phyloP scores from a whole-genome alignment of 2,329 filamentous ascomycete species.

The Lecanoromycetidae sp. region DNA sequence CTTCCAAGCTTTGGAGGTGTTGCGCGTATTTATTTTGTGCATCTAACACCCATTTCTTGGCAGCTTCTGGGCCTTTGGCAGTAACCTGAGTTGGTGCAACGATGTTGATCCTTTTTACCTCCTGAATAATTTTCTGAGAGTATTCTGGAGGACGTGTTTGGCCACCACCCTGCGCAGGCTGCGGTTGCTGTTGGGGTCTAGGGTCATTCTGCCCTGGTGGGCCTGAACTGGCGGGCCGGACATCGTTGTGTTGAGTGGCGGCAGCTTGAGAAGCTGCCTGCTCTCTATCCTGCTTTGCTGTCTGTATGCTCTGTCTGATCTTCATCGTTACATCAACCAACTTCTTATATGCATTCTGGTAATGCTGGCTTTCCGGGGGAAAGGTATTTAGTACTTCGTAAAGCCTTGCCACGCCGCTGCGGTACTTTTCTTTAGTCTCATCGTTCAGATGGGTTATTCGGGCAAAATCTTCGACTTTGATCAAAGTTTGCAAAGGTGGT shows the following conservation, averaged over 20 bases:
- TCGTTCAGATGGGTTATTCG: no score
- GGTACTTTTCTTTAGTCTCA: slow-evolving; percentile 44
- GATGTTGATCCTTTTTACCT: slow-evolving; percentile 34
- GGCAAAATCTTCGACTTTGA: slow-evolving; percentile 41
- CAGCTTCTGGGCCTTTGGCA: slow-evolving; percentile 27
- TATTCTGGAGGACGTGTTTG: slow-evolving; percentile 11
- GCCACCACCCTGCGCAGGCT: slow-evolving; percentile 14
- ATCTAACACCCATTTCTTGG: slow-evolving; percentile 35
- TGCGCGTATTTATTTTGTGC: slow-evolving; percentile 36
- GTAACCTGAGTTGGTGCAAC: slow-evolving; percentile 34
- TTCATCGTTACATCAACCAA: slow-evolving; percentile 39
- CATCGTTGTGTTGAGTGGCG: slow-evolving; percentile 15
- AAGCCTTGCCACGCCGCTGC: slow-evolving; percentile 40
- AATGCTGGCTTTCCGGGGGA: slow-evolving; percentile 37
- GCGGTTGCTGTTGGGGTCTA: slow-evolving; percentile 3
- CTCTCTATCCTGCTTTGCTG: slow-evolving; percentile 23
- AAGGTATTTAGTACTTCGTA: slow-evolving; percentile 42
- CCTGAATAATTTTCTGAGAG: slow-evolving; percentile 28
- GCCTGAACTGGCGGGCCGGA: slow-evolving; percentile 19
- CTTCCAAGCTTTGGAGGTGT: slow-evolving; percentile 37
- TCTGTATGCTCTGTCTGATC: slow-evolving; percentile 40
- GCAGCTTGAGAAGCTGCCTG: slow-evolving; percentile 6
- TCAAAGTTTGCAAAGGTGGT: slow-evolving; percentile 23
- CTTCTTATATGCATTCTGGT: slow-evolving; percentile 38
- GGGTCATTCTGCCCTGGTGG: slow-evolving; percentile 5